phyloP scores from a whole-genome alignment of 148 eudicot genomes.

The Amaranthus palmeri region DNA sequence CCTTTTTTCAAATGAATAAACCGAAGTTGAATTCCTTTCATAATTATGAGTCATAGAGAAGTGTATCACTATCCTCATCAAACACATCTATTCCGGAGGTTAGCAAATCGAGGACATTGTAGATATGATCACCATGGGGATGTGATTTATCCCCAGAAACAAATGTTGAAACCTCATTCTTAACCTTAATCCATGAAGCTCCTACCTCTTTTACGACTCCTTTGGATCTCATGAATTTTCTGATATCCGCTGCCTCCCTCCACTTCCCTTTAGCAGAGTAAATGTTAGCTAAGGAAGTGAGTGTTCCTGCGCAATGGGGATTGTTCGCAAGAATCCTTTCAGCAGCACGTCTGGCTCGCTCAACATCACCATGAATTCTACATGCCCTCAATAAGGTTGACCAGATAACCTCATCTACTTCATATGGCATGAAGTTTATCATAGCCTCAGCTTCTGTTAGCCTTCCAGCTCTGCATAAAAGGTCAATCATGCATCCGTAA shows the following conservation, averaged over 20 bases:
- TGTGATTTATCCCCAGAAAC: slow-evolving; percentile 65
- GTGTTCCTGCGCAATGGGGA: too few species aligned
- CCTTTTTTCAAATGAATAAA: not conserved
- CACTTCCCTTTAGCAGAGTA: too few species aligned
- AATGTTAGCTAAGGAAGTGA: too few species aligned
- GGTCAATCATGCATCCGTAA: slow-evolving; percentile 61
- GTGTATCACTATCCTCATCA: slow-evolving; percentile 30
- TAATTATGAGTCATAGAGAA: slow-evolving; percentile 22
- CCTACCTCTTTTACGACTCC: slow-evolving; percentile 50
- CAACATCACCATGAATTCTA: slow-evolving; percentile 38
- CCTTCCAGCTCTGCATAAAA: slow-evolving; percentile 52
- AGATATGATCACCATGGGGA: slow-evolving; percentile 43
- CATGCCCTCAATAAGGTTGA: slow-evolving; percentile 48
- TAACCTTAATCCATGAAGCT: slow-evolving; percentile 78
- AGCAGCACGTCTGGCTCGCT: slow-evolving; percentile 1
- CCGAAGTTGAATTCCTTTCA: not conserved
- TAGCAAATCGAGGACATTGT: slow-evolving; percentile 44
- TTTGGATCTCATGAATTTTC: too few species aligned
- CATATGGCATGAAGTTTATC: slow-evolving; percentile 35
- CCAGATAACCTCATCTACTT: slow-evolving; percentile 52
- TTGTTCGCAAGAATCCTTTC: too few species aligned
- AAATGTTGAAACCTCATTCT: slow-evolving; percentile 56
- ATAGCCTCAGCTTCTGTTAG: slow-evolving; percentile 48
- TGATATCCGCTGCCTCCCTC: too few species aligned
- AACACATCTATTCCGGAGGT: slow-evolving; percentile 36